These are phyloP conservation scores for Asclepias syriaca DNA, from an alignment of 257 asterid species.

Conservation along the genomic window DNA sequence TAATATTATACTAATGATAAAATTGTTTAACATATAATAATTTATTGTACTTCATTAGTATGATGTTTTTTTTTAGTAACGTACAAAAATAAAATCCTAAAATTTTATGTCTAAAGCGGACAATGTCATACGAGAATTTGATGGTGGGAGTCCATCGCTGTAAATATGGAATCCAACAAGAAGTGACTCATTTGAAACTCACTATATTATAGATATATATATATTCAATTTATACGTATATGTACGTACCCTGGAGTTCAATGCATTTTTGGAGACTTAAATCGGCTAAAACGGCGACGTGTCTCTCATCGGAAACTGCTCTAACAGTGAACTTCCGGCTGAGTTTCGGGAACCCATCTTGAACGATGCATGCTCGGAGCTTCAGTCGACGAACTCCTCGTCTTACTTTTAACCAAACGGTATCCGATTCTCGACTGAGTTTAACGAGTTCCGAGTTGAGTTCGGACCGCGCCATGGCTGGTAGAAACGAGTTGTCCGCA, in stretches of 20 bases:
- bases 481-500: slow-evolving; percentile 25
- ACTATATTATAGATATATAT: too few species aligned
- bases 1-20: too few species aligned
- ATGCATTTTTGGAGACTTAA: slow-evolving; percentile 41
- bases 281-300: slow-evolving; percentile 44
- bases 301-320: slow-evolving; percentile 48
- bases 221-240: too few species aligned
- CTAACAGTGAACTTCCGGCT: slow-evolving; percentile 36
- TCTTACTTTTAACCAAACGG: slow-evolving; percentile 46
- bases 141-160: too few species aligned
- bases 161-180: too few species aligned
- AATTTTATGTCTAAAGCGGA: too few species aligned
- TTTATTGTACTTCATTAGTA: too few species aligned
- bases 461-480: slow-evolving; percentile 37
- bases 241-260: slow-evolving; percentile 39
- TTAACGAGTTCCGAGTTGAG: slow-evolving; percentile 27
- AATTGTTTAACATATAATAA: too few species aligned
- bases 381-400: slow-evolving; percentile 36
- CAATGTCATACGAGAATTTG: too few species aligned
- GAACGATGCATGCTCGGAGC: slow-evolving; percentile 34
- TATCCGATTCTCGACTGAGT: slow-evolving; percentile 25
- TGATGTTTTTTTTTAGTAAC: too few species aligned
- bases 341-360: slow-evolving; percentile 27
- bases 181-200: too few species aligned
- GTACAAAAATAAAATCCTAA: too few species aligned